phyloP scores from a whole-genome alignment of 805 yeast species.

The Ogataea kodamae region DNA sequence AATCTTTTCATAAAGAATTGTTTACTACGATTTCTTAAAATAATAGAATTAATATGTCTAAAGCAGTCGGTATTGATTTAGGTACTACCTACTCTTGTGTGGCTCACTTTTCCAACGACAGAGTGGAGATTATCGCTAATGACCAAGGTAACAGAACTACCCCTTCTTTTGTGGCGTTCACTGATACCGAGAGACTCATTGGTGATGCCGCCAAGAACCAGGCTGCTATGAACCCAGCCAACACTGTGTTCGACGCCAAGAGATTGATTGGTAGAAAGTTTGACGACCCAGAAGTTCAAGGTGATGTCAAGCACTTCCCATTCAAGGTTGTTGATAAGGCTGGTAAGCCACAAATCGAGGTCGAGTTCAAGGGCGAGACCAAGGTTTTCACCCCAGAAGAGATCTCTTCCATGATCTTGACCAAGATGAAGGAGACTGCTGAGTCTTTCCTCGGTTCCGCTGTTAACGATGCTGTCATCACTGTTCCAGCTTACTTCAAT shows the following conservation, averaged over 20 bases:
- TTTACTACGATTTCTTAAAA: conserved; percentile 11
- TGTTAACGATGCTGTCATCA: conserved; percentile 72
- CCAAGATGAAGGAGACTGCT: conserved; percentile 80
- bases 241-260: conserved; percentile 81
- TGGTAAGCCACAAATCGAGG: conserved; percentile 67
- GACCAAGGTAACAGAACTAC: conserved; percentile 86
- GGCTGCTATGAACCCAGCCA: conserved; percentile 74
- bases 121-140: conserved; percentile 90
- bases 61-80: conserved; percentile 71
- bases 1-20: conserved; percentile 12
- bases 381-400: conserved; percentile 73
- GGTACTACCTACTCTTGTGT: conserved; percentile 95
- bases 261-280: conserved; percentile 79
- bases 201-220: conserved; percentile 85
- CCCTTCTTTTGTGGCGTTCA: conserved; percentile 79
- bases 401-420: conserved; percentile 72
- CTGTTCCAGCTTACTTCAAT: conserved; percentile 79
- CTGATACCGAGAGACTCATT: conserved; percentile 71
- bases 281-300: conserved; percentile 73
- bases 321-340: conserved; percentile 64
- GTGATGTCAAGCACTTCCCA: conserved; percentile 90
- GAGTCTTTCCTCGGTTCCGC: conserved; percentile 70
- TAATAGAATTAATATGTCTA: conserved; percentile 35
- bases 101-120: conserved; percentile 86
- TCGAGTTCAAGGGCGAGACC: conserved; percentile 64